Evolutionary conservation across 225 moss, liverwort and hornwort species (phyloP), one percentile per base, ranked within the genome.

Genomic region (Ulota crispa): DNA sequence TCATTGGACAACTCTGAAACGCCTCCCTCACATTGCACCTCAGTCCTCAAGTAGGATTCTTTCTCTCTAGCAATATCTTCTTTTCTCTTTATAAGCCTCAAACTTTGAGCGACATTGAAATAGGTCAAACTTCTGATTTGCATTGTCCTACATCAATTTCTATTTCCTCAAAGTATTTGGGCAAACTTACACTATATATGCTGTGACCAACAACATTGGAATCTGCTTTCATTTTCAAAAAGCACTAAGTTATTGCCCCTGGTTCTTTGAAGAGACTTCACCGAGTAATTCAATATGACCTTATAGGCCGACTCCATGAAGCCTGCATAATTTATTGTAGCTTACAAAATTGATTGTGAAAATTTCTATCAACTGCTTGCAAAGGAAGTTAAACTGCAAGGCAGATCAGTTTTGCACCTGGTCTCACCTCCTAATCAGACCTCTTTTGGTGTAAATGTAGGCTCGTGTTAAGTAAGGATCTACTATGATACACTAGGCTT

Each of bases 1-100:
- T 88, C 88, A 39, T 71, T 97, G 76, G 95, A 97, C 81, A 88
- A 89, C 34, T 75, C 86, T 42, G 93, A 97, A 47, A 95, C 85
- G 64, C 92, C 92, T 80, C 88, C 90, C 74, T 87, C 90, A 60
- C 92, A 97, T 77, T 88, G 92, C 50, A 92, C 88, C 81, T 84
- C 89, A 34, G 92, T 97, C 82, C 88, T 97, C 26, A 93, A 94
- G 95, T 89, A 88, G 28, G 77, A 10, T 64, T 52, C 86, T 59
- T 79, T 68, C 54, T 28, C 43, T 83, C 54, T 76, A 54, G 23
- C 21, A 78, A 52, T 55, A 12, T 81, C 19, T 45, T 63, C 14
- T 23, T 70, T 47, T 6, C 70, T 16, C 53, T 62, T 78, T 20
- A 20, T 37, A 76, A 34, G 16, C 55, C 28, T 56, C 23, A 27